phyloP scores from a whole-genome alignment of 495 filamentous ascomycete species.

The Hypoxylon crocopeplum region DNA sequence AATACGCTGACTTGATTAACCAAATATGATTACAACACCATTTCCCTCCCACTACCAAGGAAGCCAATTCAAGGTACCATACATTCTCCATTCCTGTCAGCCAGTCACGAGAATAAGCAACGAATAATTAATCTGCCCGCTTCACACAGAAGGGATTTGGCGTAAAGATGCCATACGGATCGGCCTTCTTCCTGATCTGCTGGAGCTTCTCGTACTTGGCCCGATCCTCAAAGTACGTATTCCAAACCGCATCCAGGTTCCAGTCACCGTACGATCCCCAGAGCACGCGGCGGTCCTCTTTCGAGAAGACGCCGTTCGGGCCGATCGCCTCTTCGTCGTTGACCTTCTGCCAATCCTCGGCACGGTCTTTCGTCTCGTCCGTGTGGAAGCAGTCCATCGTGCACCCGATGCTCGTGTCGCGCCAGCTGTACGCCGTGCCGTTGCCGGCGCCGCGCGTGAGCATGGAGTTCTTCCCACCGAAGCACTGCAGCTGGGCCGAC shows the following conservation, averaged over 20 bases:
- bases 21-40: too few species aligned
- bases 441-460: constrained; percentile 46
- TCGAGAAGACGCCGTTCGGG: constrained; percentile 44
- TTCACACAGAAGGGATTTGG: constrained; percentile 47
- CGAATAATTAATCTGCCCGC: constrained; percentile 21
- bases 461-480: constrained; percentile 49
- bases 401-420: constrained; percentile 44
- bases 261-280: constrained; percentile 50
- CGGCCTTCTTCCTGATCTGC: constrained; percentile 41
- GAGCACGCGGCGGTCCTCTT: constrained; percentile 45
- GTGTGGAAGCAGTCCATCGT: constrained; percentile 48
- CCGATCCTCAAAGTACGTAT: constrained; percentile 45
- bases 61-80: too few species aligned
- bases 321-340: constrained; percentile 46
- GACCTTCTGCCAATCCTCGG: constrained; percentile 47
- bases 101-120: too few species aligned
- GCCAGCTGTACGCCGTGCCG: constrained; percentile 50
- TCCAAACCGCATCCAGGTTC: constrained; percentile 44
- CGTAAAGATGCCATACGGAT: constrained; percentile 48
- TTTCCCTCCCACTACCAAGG: too few species aligned
- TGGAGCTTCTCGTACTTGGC: constrained; percentile 48
- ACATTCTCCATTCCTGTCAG: too few species aligned
- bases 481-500: constrained; percentile 47
- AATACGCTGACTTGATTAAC: neutral
- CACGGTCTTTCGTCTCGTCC: constrained; percentile 32